Base-by-base conservation (phyloP, 1,284 basidiomycete species). In the Ceratobasidium sp. region DNA sequence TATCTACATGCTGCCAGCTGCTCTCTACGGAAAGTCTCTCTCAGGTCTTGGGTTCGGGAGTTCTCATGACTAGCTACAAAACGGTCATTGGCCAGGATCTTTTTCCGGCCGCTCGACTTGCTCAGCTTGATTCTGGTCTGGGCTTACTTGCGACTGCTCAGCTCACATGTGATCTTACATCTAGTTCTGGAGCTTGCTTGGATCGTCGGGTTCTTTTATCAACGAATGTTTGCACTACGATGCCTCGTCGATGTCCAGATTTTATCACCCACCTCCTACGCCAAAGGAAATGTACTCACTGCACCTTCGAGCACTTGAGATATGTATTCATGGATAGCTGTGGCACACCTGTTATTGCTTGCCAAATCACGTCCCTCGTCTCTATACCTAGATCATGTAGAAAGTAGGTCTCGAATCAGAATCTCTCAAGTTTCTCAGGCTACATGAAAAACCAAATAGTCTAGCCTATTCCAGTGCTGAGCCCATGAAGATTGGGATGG, bases 181-280 rank as follows among this genome's bases (percentile, higher is more conserved):
- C 72, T 30, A 66, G 73, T n/a, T 75, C 77, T n/a, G 32, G 41
- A 7, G n/a, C 75, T 26, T 23, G 26, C 3, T 73, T 82, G 35
- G 73, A 78, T 21, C 79, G 78, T 46, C 79, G 82, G 44, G 81
- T 83, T 4, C 81, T 82, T 21, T 74, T 82, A 30, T 79, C 79
- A 66, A 83, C 82, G 1, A 77, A 82, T 66, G 81, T 82, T 73
- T 73, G 77, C 9, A 82, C 81, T 6, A 77, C 80, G 11, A 77
- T 80, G 5, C 81, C 75, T 82, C 1, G 44, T 61, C 21, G 59
- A 59, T 46, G 38, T 73, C 9, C 73, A 73, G 38, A 46, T 69
- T 2, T 46, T 62, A 13, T n/a, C 47, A 67, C 50, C 73, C 73
- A n/a, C 64, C 73, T 35, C 49, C 54, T 44, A 57, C 69, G 4